Evolutionary conservation across 805 yeast genomes (phyloP).

Genomic region (Wickerhamomyces chambardii): DNA sequence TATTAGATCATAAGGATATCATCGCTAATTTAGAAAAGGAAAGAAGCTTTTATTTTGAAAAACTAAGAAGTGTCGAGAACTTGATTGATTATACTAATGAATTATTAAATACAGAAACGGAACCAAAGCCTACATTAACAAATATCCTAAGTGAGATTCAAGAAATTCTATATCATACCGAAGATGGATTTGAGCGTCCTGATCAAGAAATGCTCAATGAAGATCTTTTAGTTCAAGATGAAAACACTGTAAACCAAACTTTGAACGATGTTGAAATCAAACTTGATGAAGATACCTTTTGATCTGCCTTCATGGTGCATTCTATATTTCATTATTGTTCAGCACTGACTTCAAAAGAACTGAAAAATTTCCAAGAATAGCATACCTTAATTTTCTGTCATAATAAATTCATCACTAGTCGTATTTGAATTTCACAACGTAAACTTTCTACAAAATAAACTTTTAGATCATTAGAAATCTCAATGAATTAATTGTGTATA

Average conservation of each 20-base stretch:
- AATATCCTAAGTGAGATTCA: slow-evolving; percentile 55
- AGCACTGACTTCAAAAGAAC: too few relatives aligned
- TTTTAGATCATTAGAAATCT: too few relatives aligned
- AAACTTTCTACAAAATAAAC: too few relatives aligned
- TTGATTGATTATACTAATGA: slow-evolving; percentile 58
- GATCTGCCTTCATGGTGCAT: background rate
- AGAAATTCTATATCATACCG: slow-evolving; percentile 69
- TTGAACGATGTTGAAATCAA: too few relatives aligned
- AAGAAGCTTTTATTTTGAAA: slow-evolving; percentile 84
- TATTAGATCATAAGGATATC: slow-evolving; percentile 46
- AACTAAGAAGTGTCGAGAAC: slow-evolving; percentile 82
- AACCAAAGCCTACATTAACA: slow-evolving; percentile 22
- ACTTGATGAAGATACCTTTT: slow-evolving; percentile 28
- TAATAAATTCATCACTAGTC: too few relatives aligned
- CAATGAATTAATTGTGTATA: too few relatives aligned
- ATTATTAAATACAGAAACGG: slow-evolving; percentile 30
- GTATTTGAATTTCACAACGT: too few relatives aligned
- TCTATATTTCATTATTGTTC: background rate
- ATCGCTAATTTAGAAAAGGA: slow-evolving; percentile 69
- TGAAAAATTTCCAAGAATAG: too few relatives aligned
- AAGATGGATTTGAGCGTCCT: slow-evolving; percentile 76
- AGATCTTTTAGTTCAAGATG: slow-evolving; percentile 1
- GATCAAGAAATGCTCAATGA: slow-evolving; percentile 20
- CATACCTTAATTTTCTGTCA: too few relatives aligned
- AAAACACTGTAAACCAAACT: slow-evolving; percentile 7